phyloP scores from a whole-genome alignment of 2,329 filamentous ascomycete genomes.

The Fusarium torulosum region DNA sequence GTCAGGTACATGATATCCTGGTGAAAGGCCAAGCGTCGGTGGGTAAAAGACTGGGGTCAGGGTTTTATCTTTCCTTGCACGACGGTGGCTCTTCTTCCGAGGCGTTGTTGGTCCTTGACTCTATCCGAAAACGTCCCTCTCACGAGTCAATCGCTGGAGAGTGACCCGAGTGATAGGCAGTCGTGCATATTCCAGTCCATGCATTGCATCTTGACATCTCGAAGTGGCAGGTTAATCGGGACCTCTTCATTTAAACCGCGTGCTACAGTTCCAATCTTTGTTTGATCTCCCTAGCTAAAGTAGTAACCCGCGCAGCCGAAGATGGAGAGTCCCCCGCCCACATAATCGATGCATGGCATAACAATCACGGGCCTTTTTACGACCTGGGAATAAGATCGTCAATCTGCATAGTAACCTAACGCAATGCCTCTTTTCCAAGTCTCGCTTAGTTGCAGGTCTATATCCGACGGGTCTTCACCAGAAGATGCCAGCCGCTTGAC shows the following conservation, averaged over 20 bases:
- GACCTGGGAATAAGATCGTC: slow-evolving; percentile 18
- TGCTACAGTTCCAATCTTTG: neutral
- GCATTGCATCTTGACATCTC: neutral
- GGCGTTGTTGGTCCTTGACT: neutral
- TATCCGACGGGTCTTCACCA: neutral
- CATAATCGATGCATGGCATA: neutral
- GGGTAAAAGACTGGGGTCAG: neutral
- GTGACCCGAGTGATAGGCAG: neutral
- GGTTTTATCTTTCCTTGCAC: neutral
- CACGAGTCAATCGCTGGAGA: neutral
- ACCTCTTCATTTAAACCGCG: neutral
- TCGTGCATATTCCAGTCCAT: neutral
- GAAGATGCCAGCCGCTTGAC: neutral
- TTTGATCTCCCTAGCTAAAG: neutral
- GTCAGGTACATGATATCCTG: neutral
- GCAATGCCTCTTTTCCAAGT: neutral
- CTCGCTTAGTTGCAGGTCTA: neutral
- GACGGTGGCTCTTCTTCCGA: neutral
- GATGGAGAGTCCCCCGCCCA: neutral
- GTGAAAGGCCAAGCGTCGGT: neutral
- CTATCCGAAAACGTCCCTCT: neutral
- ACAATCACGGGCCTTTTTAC: slow-evolving; percentile 21
- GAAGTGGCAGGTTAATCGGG: no score
- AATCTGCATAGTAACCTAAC: neutral
- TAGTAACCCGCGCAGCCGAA: neutral